phyloP scores from a whole-genome alignment of 1,284 basidiomycete genomes.

The Malassezia psittaci region DNA sequence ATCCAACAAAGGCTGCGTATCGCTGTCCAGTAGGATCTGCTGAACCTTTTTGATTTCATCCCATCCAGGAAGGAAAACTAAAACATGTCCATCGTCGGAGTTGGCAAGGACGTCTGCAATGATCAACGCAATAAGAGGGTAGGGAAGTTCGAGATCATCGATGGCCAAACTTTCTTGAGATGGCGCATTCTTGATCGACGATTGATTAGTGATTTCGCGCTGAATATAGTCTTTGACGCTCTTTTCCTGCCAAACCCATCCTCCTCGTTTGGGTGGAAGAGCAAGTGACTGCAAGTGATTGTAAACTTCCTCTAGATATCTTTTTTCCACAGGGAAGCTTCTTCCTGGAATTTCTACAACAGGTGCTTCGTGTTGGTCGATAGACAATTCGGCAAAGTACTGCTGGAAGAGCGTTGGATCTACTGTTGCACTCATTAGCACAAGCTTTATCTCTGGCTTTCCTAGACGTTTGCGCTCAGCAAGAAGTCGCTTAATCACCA shows the following conservation, averaged over 20 bases:
- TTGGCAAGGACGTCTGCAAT: conserved; percentile 67
- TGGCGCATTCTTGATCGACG: conserved; percentile 11
- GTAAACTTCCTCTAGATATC: conserved; percentile 72
- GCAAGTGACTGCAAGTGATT: conserved; percentile 23
- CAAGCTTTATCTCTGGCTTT: conserved; percentile 69
- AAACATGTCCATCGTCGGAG: conserved; percentile 74
- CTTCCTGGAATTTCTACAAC: conserved; percentile 83
- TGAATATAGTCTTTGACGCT: conserved; percentile 67
- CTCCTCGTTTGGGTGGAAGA: conserved; percentile 46
- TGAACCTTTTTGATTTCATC: conserved; percentile 81
- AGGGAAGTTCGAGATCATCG: conserved; percentile 72
- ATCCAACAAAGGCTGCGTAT: conserved; percentile 50
- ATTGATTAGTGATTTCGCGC: conserved; percentile 53
- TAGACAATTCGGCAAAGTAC: conserved; percentile 61
- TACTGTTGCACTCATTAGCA: conserved; percentile 94
- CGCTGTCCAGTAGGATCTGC: conserved; percentile 55
- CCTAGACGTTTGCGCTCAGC: conserved; percentile 62
- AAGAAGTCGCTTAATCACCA: conserved; percentile 76
- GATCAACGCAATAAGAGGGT: conserved; percentile 69
- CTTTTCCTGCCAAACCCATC: conserved; percentile 67
- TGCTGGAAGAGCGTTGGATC: conserved; percentile 76
- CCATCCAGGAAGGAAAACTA: conserved; percentile 85
- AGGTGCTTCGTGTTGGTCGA: conserved; percentile 54
- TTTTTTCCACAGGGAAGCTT: conserved; percentile 73
- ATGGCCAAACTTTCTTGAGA: conserved; percentile 44